Evolutionary conservation across 2,329 filamentous ascomycete genomes (phyloP).

Genomic region (Bipolaris oryzae): DNA sequence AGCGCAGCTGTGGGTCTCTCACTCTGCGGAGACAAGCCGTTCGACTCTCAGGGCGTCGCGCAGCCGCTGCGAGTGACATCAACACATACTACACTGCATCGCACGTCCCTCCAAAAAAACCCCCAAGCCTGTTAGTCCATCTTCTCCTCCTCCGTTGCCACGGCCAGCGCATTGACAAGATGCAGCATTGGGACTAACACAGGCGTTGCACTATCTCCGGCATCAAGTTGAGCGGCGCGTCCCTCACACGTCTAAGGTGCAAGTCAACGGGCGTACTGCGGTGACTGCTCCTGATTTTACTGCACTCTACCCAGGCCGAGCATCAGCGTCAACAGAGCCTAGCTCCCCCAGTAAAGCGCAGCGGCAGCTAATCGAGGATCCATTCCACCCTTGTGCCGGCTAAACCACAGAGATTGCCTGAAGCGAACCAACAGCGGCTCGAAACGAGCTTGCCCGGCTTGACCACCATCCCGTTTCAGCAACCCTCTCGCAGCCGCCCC

Average conservation of each 20-base stretch:
- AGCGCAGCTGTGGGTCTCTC: constrained; percentile 37
- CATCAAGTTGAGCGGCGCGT: constrained; percentile 19
- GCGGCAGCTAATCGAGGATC: constrained; percentile 48
- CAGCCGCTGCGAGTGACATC: constrained; percentile 37
- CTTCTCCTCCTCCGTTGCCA: constrained; percentile 6
- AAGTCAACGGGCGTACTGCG: constrained; percentile 41
- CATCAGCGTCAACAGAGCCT: constrained; percentile 36
- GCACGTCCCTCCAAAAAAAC: constrained; percentile 15
- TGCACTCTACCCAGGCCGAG: constrained; percentile 22
- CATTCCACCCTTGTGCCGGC: constrained; percentile 44
- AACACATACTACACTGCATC: constrained; percentile 18
- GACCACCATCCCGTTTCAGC: constrained; percentile 25
- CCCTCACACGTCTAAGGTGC: constrained; percentile 32
- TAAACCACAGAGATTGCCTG: constrained; percentile 46
- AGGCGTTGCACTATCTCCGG: constrained; percentile 21
- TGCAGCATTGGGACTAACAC: constrained; percentile 20
- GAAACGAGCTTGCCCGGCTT: constrained; percentile 31
- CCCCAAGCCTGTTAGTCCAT: constrained; percentile 18
- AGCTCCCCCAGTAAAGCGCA: constrained; percentile 36
- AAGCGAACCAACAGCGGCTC: constrained; percentile 47
- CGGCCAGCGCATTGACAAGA: constrained; percentile 20
- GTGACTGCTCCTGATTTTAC: constrained; percentile 25
- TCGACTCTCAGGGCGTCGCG: constrained; percentile 37
- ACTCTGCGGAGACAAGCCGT: constrained; percentile 38
- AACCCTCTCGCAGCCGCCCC: constrained; percentile 22